phyloP scores from a whole-genome alignment of 345 rosid genomes.

The Rhodomyrtus tomentosa region DNA sequence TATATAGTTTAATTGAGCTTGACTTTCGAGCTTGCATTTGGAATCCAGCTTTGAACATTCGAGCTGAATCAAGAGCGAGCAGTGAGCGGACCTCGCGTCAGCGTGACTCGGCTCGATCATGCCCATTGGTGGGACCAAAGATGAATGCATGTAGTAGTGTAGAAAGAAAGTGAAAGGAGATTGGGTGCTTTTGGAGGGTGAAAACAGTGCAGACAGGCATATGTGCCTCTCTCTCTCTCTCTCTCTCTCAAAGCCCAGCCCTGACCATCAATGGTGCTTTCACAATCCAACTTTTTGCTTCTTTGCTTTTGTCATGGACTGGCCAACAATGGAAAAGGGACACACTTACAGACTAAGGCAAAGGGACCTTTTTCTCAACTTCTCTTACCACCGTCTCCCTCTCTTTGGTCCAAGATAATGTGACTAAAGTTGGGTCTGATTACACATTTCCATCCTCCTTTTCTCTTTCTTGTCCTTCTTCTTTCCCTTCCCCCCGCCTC shows the following conservation, averaged over 20 bases:
- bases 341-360: slow-evolving; percentile 1
- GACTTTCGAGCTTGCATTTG: background rate
- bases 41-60: background rate
- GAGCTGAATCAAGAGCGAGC: background rate
- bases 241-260: background rate
- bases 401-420: background rate
- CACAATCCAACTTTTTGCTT: background rate
- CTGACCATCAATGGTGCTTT: slow-evolving; percentile 23
- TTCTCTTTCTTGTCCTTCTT: background rate
- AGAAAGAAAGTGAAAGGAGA: background rate
- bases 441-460: background rate
- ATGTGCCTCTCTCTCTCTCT: slow-evolving; percentile 6
- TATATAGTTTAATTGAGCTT: background rate
- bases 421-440: background rate
- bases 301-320: background rate
- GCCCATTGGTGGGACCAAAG: background rate
- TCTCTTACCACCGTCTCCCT: background rate
- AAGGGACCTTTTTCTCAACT: background rate
- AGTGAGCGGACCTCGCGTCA: background rate
- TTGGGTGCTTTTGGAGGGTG: background rate
- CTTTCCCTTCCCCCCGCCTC: background rate
- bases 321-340: background rate
- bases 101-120: background rate
- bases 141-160: background rate
- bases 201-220: slow-evolving; percentile 9